Base-by-base conservation (phyloP, 2,329 filamentous ascomycete species). In the Ascochyta fabae region DNA sequence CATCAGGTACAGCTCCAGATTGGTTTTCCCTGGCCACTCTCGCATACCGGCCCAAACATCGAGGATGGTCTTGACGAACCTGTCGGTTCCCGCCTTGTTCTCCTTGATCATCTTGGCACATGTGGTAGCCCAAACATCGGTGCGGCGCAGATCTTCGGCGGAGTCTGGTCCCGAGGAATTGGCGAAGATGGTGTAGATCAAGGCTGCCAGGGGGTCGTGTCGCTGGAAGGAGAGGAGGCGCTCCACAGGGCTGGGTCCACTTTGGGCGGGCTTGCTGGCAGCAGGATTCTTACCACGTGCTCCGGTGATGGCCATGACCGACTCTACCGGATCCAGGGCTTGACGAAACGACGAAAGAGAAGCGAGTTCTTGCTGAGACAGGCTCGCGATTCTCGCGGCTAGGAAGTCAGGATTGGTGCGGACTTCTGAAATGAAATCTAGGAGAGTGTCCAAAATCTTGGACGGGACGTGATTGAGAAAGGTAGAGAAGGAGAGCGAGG, bases 1-100 rank as follows among this genome's bases (percentile, higher is more conserved):
- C 90, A 96, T 95, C 12, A 99, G 84, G 74, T 94, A 98, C 77
- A 92, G 90, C 77, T 97, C 93, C 81, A 99, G 87, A 61, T 92
- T 95, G 64, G 88, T 86, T 68, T 89, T 92, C 53, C 92, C 92
- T 36, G 91, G 90, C 93, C 94, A 98, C 75, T 93, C 88, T 59
- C 91, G 87, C 83, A 93, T 90, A 52, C 87, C 83, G 47, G 91
- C 88, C 90, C 92, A 98, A 53, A 91, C 88, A 74, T 95, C 93
- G 46, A 99, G 83, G 31, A 97, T 86, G 43, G 90, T 88, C 60
- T 91, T 88, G 54, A 97, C 83, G 53, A 97, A 89, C 53, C 90
- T 88, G 71, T 95, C 90, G 62, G 88, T 88, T 50, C 87, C 90
- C 29, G 86, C 86, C 71, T 89, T 92, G 67, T 86, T 87, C 60